These are phyloP conservation scores for Carex scoparia DNA, from an alignment of 176 grass and related monocot genomes.

Conservation along the genomic window DNA sequence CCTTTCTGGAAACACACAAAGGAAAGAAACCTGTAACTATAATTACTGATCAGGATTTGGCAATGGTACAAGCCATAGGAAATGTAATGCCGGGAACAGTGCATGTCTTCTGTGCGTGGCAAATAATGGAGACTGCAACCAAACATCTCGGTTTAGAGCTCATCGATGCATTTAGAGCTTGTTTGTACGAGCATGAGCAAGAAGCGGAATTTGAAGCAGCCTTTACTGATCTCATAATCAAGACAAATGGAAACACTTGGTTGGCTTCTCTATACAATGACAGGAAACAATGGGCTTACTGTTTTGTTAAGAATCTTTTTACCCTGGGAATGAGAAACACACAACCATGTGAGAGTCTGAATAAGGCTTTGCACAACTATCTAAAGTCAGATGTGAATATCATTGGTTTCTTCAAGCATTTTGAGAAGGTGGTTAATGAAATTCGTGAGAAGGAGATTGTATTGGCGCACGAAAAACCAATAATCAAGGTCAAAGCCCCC, in stretches of 20 bases:
- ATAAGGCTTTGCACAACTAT: not conserved
- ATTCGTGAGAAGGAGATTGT: not conserved
- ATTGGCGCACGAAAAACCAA: not conserved
- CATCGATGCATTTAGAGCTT: not conserved
- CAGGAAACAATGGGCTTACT: not conserved
- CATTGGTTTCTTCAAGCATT: not conserved
- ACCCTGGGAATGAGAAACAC: not conserved
- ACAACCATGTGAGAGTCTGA: slow-evolving; percentile 1
- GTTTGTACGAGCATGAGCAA: not conserved
- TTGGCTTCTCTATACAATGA: not conserved
- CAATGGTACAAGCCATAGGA: not conserved
- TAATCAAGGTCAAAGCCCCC: not conserved
- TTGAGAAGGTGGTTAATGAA: slow-evolving; percentile 3
- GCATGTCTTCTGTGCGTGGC: not conserved
- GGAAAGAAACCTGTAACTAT: slow-evolving; percentile 13
- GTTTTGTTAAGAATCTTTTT: not conserved
- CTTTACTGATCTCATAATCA: not conserved
- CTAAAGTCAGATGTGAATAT: not conserved
- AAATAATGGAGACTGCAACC: not conserved
- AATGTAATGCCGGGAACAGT: not conserved
- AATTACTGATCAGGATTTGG: not conserved
- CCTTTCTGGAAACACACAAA: not conserved
- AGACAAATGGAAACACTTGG: not conserved
- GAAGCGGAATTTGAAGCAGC: not conserved
- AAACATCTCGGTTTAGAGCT: not conserved